These are phyloP conservation scores for Neckera pumila DNA, from an alignment of 225 moss, liverwort and hornwort genomes.

Conservation along the genomic window DNA sequence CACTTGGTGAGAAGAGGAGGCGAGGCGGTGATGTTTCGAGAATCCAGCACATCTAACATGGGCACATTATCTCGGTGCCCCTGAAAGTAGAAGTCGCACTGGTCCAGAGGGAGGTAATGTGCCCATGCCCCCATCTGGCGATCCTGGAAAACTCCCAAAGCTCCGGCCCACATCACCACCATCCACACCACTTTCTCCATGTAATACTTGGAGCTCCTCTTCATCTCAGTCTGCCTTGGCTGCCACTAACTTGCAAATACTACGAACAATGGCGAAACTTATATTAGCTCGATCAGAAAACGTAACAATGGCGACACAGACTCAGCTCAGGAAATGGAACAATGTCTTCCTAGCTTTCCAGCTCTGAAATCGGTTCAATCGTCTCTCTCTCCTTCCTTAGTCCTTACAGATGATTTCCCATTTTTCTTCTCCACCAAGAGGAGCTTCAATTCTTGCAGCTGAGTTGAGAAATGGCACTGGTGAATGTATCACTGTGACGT, in stretches of 20 bases:
- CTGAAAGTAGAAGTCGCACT: slow-evolving; percentile 49
- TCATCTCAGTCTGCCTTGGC: not conserved
- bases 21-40: slow-evolving; percentile 27
- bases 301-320: too few relatives aligned
- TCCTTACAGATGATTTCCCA: not conserved
- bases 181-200: not conserved
- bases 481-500: not conserved
- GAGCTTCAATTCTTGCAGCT: not conserved
- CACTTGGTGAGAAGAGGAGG: slow-evolving; percentile 45
- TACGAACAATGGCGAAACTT: not conserved
- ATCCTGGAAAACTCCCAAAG: not conserved
- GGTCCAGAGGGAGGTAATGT: slow-evolving; percentile 36
- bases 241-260: too few relatives aligned
- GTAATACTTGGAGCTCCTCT: not conserved
- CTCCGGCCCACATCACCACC: not conserved
- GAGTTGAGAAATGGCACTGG: not conserved
- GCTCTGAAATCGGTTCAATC: not conserved
- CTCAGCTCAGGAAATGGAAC: too few relatives aligned
- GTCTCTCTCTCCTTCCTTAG: not conserved
- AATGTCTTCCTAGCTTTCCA: not conserved
- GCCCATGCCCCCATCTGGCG: not conserved
- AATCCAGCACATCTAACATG: slow-evolving; percentile 29
- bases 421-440: not conserved
- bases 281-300: not conserved
- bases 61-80: slow-evolving; percentile 26